Evolutionary conservation across 805 yeast species (phyloP), one percentile per base, ranked within the genome.

Genomic region (Zygosaccharomyces lentus): DNA sequence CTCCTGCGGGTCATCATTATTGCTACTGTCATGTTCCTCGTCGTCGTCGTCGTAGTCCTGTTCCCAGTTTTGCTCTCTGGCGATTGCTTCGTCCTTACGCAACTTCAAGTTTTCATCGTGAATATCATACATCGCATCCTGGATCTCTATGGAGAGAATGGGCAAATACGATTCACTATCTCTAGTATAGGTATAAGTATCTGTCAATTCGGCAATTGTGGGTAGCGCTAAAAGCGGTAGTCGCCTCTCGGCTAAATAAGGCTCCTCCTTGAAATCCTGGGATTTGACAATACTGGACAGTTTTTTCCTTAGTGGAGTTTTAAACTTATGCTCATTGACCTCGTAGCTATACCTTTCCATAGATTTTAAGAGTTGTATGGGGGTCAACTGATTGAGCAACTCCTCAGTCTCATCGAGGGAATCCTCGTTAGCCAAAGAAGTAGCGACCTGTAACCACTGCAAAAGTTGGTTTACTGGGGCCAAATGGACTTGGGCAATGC

Each of bases 371-470:
- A 93, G 62, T 60, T 90, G 97, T 34, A 69, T 68, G 19, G 87
- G 81, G 45, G 84, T 83, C 47, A 93, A 69, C 10, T 68, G 62
- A 15, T 76, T 78, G 52, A 83, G 73, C 46, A 78, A 74, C 13
- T 68, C 67, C 26, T 79, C 60, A 6, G 86, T 77, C 9, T 74
- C 70, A 6, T 75, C 73, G 42, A 86, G 71, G 31, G 81, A 69
- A 45, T 82, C 89, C 46, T 81, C 84, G 48, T 79, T 81, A 13
- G 75, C 75, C 37, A 90, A 68, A 10, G 84, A 78, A 0, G 95
- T 78, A 64, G 88, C 78, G 35, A 91, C 84, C 64, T 90, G 98
- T 41, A 90, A 68, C 91, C 96, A 91, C 64, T 91, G 96, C 45
- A 91, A 69, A 24, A 91, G 65, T 63, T 91, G 90, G 43, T 84